Conservation (phyloP, 148 eudicot genomes). For the Persicaria tinctoria region DNA sequence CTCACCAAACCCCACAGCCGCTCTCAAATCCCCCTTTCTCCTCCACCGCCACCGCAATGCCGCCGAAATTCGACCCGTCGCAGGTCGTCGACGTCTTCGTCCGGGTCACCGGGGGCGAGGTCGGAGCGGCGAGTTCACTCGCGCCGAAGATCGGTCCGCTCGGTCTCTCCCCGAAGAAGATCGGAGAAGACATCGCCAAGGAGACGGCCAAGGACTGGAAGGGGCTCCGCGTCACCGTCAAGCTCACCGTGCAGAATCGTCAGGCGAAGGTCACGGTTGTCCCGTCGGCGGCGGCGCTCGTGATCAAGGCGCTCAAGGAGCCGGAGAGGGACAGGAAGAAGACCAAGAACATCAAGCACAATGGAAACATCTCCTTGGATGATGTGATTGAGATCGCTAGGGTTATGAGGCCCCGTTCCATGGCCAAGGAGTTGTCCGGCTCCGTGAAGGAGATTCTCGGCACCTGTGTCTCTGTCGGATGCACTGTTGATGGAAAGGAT, state of each 20-base stretch:
- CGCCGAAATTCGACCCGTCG: slow-evolving; percentile 67
- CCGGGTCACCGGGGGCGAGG: slow-evolving; percentile 75
- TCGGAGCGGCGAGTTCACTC: slow-evolving; percentile 64
- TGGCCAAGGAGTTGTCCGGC: slow-evolving; percentile 57
- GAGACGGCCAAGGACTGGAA: slow-evolving; percentile 83
- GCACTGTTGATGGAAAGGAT: slow-evolving; percentile 68
- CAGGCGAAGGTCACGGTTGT: slow-evolving; percentile 79
- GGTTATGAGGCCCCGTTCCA: slow-evolving; percentile 54
- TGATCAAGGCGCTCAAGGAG: slow-evolving; percentile 73
- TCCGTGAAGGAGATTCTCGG: slow-evolving; percentile 76
- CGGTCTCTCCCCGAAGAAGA: slow-evolving; percentile 68
- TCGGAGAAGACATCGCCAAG: slow-evolving; percentile 79
- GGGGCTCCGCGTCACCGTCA: slow-evolving; percentile 75
- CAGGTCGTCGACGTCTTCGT: slow-evolving; percentile 67
- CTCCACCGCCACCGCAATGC: slow-evolving; percentile 26
- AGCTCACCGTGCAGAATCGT: slow-evolving; percentile 75
- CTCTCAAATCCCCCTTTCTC: not conserved
- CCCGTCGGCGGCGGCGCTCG: slow-evolving; percentile 70
- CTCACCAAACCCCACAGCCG: slow-evolving; percentile 12
- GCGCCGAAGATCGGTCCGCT: slow-evolving; percentile 76
- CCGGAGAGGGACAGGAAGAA: slow-evolving; percentile 72
- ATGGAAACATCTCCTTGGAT: slow-evolving; percentile 58
- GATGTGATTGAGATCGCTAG: slow-evolving; percentile 73
- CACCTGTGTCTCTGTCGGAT: slow-evolving; percentile 67
- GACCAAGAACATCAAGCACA: slow-evolving; percentile 66